A percentile compares a stretch with the other conserved stretches of the same genome.
These are phyloP conservation scores for Echria macrotheca DNA, from an alignment of 495 filamentous ascomycete genomes.

Conservation along the genomic window DNA sequence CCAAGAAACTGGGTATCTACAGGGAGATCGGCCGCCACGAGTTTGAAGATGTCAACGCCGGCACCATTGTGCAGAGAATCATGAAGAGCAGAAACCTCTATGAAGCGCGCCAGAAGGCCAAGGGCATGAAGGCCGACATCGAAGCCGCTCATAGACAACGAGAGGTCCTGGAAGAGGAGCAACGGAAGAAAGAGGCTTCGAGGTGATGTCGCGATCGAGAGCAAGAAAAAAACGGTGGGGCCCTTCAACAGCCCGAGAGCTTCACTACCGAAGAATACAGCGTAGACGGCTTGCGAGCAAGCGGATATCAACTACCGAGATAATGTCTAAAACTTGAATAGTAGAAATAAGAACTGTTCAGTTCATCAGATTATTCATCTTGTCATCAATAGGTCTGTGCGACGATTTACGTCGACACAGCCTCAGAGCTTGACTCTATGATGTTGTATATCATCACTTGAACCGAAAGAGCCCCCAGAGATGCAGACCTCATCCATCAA, in stretches of 20 bases:
- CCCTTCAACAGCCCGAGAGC: constrained; percentile 17
- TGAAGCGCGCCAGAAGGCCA: constrained; percentile 82
- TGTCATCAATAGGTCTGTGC: constrained; percentile 52
- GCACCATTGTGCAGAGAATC: constrained; percentile 85
- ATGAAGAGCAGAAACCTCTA: constrained; percentile 76
- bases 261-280: constrained; percentile 4
- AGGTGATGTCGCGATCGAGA: constrained; percentile 1
- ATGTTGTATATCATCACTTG: constrained; percentile 92
- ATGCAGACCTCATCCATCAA: background rate
- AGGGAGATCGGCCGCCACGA: constrained; percentile 64
- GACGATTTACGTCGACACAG: constrained; percentile 45
- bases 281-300: background rate
- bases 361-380: constrained; percentile 88
- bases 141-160: constrained; percentile 56
- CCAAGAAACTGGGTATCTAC: constrained; percentile 76
- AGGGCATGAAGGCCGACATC: constrained; percentile 72
- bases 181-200: constrained; percentile 30
- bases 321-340: constrained; percentile 4
- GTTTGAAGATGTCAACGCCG: constrained; percentile 84
- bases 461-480: constrained; percentile 52
- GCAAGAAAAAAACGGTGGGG: background rate
- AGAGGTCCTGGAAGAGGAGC: constrained; percentile 52
- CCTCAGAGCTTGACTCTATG: constrained; percentile 99
- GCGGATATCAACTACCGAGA: constrained; percentile 9
- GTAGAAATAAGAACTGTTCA: constrained; percentile 12